Conservation (phyloP, 2,329 filamentous ascomycete species). For the Huntiella abstrusa region DNA sequence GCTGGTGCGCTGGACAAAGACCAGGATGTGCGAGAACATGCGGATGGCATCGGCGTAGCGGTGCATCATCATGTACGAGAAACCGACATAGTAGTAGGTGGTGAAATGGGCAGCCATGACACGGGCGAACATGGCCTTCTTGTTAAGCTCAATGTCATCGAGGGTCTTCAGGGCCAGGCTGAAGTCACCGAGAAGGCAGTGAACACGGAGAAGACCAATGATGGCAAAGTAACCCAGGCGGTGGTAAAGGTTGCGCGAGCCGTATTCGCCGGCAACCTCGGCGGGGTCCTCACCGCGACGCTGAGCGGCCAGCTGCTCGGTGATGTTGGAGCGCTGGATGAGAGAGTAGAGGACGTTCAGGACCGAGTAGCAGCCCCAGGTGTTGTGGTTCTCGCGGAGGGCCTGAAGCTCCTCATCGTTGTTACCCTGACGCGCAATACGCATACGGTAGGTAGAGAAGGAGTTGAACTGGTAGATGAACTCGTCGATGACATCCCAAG, state of each 20-base stretch:
- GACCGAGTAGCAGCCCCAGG: constrained; percentile 98
- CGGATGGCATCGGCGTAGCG: constrained; percentile 97
- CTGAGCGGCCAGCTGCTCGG: constrained; percentile 86
- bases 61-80: constrained; percentile 99
- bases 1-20: constrained; percentile 97
- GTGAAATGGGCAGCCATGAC: constrained; percentile 99
- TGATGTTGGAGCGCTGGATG: constrained; percentile 95
- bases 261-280: constrained; percentile 84
- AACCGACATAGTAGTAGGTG: constrained; percentile 99
- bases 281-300: constrained; percentile 83
- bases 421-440: constrained; percentile 62
- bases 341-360: constrained; percentile 98
- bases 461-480: constrained; percentile 99
- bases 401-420: constrained; percentile 87
- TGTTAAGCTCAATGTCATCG: constrained; percentile 98
- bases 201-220: constrained; percentile 86
- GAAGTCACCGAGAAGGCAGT: constrained; percentile 94
- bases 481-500: constrained; percentile 99
- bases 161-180: constrained; percentile 96
- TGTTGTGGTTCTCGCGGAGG: constrained; percentile 91
- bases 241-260: constrained; percentile 80
- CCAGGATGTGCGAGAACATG: constrained; percentile 99
- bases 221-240: constrained; percentile 99
- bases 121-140: constrained; percentile 98
- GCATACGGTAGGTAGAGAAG: constrained; percentile 91